A percentile compares a stretch with the other conserved stretches of the same genome.
These are phyloP conservation scores for Curvularia sp. DNA, from an alignment of 2,329 filamentous ascomycete genomes.

Conservation along the genomic window DNA sequence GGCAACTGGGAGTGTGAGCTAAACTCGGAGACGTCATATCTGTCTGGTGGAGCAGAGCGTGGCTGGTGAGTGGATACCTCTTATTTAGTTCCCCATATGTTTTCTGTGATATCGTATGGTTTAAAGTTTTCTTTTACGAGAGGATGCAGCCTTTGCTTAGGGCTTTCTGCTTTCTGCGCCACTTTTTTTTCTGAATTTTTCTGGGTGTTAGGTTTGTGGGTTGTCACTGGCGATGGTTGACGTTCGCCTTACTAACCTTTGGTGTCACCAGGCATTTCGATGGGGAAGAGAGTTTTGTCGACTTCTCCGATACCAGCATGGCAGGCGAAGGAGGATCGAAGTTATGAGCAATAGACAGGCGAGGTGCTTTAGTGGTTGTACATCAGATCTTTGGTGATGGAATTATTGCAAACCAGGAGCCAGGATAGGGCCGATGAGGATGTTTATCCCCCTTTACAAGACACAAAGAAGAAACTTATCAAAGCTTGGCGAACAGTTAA, in stretches of 20 bases:
- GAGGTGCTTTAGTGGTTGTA: not conserved
- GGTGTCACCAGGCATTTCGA: slow-evolving; percentile 42
- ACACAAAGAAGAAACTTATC: not conserved
- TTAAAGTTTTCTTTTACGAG: not conserved
- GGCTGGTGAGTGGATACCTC: slow-evolving; percentile 71
- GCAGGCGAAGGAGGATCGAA: slow-evolving; percentile 30
- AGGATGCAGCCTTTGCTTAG: slow-evolving; percentile 2
- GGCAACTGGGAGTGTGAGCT: slow-evolving; percentile 81
- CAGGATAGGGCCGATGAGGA: not conserved
- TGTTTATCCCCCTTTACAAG: not conserved
- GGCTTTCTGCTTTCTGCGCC: not conserved
- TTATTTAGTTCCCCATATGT: not conserved
- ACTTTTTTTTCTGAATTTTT: not conserved
- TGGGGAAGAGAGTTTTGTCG: slow-evolving; percentile 47
- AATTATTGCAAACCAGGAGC: not conserved
- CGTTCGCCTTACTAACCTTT: slow-evolving; percentile 4
- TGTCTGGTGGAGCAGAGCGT: slow-evolving; percentile 80
- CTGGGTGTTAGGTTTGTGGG: not conserved
- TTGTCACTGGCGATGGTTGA: not conserved
- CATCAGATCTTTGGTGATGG: not conserved
- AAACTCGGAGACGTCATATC: slow-evolving; percentile 86
- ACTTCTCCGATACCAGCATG: slow-evolving; percentile 33
- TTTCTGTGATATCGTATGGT: slow-evolving; percentile 1
- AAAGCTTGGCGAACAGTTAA: not conserved
- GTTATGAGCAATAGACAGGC: slow-evolving; percentile 22